A percentile compares a stretch with the other conserved stretches of the same genome.
These are phyloP conservation scores for Anacardium occidentale DNA, from an alignment of 345 rosid genomes.

Conservation along the genomic window DNA sequence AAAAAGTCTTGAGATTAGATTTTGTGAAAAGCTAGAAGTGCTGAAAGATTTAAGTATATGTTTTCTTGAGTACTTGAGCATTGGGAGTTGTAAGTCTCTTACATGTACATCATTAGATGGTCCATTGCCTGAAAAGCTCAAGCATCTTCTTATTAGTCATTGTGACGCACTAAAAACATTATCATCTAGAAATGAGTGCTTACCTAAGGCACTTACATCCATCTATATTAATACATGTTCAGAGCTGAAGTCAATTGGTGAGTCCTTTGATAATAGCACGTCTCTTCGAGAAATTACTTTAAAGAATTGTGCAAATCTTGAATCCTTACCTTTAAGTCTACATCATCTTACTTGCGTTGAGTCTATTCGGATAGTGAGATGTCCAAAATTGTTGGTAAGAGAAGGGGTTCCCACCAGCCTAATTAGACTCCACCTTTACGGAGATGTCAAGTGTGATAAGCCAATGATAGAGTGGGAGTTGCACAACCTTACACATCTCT, in stretches of 20 bases:
- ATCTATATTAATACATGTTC: not conserved
- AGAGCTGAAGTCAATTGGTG: not conserved
- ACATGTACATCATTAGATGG: too few relatives aligned
- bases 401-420: not conserved
- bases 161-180: too few relatives aligned
- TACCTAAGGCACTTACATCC: not conserved
- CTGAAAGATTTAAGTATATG: not conserved
- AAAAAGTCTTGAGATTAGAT: too few relatives aligned
- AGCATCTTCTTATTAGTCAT: too few relatives aligned
- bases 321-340: not conserved
- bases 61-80: not conserved
- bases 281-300: too few relatives aligned
- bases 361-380: not conserved
- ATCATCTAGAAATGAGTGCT: too few relatives aligned
- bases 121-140: too few relatives aligned
- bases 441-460: not conserved
- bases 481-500: not conserved
- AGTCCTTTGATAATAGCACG: too few relatives aligned
- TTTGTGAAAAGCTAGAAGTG: not conserved
- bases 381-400: not conserved
- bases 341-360: not conserved
- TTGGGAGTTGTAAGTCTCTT: not conserved
- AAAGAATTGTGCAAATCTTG: not conserved
- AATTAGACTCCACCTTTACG: not conserved
- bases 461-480: not conserved